phyloP scores from a whole-genome alignment of 2,329 filamentous ascomycete genomes.

The Trichothecium sympodiale region DNA sequence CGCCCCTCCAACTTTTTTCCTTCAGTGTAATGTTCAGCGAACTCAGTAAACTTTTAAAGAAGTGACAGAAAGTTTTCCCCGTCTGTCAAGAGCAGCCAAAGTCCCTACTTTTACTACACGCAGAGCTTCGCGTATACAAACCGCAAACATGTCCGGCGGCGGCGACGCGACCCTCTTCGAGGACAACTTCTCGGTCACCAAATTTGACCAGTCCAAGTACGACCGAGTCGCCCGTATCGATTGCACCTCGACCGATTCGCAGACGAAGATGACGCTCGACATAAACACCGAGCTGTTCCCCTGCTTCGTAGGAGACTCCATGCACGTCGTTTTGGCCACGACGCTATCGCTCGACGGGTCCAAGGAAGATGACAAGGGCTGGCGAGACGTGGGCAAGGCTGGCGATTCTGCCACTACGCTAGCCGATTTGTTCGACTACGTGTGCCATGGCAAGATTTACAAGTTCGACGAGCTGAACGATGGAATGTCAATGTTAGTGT shows the following conservation, averaged over 20 bases:
- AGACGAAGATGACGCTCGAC: conserved; percentile 73
- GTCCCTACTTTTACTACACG: too few relatives aligned
- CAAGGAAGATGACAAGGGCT: conserved; percentile 66
- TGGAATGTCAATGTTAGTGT: conserved; percentile 65
- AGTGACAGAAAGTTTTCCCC: too few relatives aligned
- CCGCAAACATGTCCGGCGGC: conserved; percentile 37
- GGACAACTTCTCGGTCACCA: conserved; percentile 75
- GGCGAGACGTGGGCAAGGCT: conserved; percentile 60
- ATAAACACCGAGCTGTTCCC: conserved; percentile 92
- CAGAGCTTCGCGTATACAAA: too few relatives aligned
- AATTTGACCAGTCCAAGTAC: conserved; percentile 78
- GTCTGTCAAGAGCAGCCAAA: too few relatives aligned
- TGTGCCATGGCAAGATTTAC: conserved; percentile 82
- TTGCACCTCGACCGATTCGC: conserved; percentile 63
- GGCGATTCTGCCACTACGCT: conserved; percentile 46
- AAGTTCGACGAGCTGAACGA: conserved; percentile 72
- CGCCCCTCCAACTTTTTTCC: too few relatives aligned
- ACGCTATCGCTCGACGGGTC: conserved; percentile 78
- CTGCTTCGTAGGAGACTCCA: conserved; percentile 57
- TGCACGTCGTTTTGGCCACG: conserved; percentile 74
- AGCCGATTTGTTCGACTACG: conserved; percentile 78
- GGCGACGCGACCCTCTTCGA: conserved; percentile 90
- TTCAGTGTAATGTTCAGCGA: too few relatives aligned
- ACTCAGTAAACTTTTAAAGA: too few relatives aligned
- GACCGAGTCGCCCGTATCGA: conserved; percentile 84